These are phyloP conservation scores for Suhomyces kilbournensis DNA, from an alignment of 805 yeast species.

Conservation along the genomic window DNA sequence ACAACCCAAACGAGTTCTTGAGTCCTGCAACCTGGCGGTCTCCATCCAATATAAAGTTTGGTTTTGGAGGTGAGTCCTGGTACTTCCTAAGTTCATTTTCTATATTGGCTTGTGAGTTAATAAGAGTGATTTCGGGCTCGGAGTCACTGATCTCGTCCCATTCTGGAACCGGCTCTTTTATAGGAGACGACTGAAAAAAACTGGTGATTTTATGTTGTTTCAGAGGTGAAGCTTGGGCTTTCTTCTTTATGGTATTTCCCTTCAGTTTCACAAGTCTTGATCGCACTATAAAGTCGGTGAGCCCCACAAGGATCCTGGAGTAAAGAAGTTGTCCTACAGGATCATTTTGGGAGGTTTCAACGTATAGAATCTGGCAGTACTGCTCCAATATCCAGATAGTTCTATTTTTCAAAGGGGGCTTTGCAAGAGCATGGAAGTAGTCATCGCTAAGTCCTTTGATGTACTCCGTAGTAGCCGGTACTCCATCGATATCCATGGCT, in stretches of 20 bases:
- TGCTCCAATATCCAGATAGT: conserved; percentile 11
- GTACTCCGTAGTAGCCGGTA: conserved; percentile 19
- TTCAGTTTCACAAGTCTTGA: conserved; percentile 3
- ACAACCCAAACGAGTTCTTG: not conserved
- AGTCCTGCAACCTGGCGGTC: not conserved
- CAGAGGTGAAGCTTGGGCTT: conserved; percentile 8
- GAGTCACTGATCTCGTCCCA: conserved; percentile 23
- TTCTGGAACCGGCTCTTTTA: not conserved
- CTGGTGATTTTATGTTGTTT: conserved; percentile 8
- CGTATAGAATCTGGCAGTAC: conserved; percentile 9
- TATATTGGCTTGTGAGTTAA: conserved; percentile 10
- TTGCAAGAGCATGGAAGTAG: conserved; percentile 17
- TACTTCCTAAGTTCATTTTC: conserved; percentile 19
- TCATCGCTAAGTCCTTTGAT: conserved; percentile 16
- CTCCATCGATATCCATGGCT: conserved; percentile 16
- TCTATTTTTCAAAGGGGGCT: conserved; percentile 20
- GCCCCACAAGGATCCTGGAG: conserved; percentile 2
- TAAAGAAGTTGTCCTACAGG: conserved; percentile 5
- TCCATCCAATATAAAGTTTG: conserved; percentile 2
- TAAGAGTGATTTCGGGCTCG: conserved; percentile 13
- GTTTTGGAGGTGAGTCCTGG: conserved; percentile 8
- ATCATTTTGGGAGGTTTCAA: not conserved
- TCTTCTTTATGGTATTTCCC: not conserved
- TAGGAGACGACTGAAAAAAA: conserved; percentile 8
- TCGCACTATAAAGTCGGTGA: conserved; percentile 11